Evolutionary conservation across 768 basidiomycete species (phyloP), one percentile per base, ranked within the genome.

Genomic region (Pisolithus marmoratus): DNA sequence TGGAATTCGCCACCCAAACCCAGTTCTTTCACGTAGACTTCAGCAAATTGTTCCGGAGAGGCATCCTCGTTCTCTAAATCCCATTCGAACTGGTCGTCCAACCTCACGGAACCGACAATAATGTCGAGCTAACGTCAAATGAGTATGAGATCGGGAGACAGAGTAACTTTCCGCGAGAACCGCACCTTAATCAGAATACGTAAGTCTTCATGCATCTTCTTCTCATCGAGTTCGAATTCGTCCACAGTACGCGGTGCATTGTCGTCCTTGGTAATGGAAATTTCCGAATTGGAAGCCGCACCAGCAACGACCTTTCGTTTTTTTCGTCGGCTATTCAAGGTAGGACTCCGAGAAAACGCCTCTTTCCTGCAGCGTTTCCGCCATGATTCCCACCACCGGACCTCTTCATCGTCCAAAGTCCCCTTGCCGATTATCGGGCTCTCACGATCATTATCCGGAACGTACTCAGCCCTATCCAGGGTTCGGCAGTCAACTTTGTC

Each of bases 51-150:
- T 69, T 99, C 96, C 0, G 95, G 94, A 0, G 86, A 87, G 3
- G 90, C 86, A 43, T 78, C 75, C 20, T 74, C 70, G 51, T 88
- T 92, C 58, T 86, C 86, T 36, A 97, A 69, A 66, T 99, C 95
- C 96, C 96, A 99, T 65, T 98, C 96, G 62, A 98, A 95, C 62
- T 94, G 89, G 69, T 99, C 96, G 51, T 92, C 89, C 22, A 99
- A 79, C 67, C 94, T 94, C 73, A 94, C 82, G 7, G 86, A 83
- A 22, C 92, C 95, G 50, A 94, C 86, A 50, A 93, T 90, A 69
- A 98, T 92, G 69, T 98, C 95, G 55, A 99, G 80, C 94, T 97
- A 52, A 37, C 11, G 29, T 6, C 14, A 47, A 54, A 51, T 38
- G 40, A 42, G 40, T 48, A 38, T n/a, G 38, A 48, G 34, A 46